Conservation (phyloP, 1,139 yeast species). For the Groenewaldozyma auringiensis region DNA sequence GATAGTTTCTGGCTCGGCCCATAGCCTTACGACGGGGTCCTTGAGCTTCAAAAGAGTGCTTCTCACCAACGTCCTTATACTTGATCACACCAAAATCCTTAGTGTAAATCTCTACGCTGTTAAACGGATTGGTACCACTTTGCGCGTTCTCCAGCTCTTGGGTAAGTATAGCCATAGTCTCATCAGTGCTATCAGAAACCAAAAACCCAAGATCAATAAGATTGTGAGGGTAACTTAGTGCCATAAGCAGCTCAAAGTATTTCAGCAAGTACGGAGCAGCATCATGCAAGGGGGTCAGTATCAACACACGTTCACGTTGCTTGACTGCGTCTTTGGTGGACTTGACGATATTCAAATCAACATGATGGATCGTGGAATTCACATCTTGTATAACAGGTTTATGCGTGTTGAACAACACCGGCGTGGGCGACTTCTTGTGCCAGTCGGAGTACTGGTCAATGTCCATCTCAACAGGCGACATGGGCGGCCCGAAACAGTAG, state of each 20-base stretch:
- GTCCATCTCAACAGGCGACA: conserved; percentile 23
- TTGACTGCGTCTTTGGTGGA: conserved; percentile 43
- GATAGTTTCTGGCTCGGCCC: conserved; percentile 91
- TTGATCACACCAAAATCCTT: conserved; percentile 84
- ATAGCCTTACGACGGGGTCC: conserved; percentile 79
- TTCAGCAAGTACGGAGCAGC: conserved; percentile 75
- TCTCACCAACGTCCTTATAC: conserved; percentile 54
- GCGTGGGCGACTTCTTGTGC: conserved; percentile 24
- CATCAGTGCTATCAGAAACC: conserved; percentile 69
- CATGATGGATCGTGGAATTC: conserved; percentile 31
- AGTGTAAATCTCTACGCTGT: conserved; percentile 65
- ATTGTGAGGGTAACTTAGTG: conserved; percentile 74
- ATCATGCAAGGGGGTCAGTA: conserved; percentile 72
- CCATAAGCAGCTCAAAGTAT: conserved; percentile 80
- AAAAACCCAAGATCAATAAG: conserved; percentile 77
- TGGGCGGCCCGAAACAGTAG: conserved; percentile 26
- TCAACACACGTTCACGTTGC: conserved; percentile 58
- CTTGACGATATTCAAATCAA: conserved; percentile 39
- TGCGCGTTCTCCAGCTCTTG: conserved; percentile 32
- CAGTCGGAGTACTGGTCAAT: conserved; percentile 23
- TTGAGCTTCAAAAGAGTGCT: conserved; percentile 86
- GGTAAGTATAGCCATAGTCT: conserved; percentile 59
- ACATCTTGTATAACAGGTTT: conserved; percentile 12
- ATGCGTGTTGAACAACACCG: conserved; percentile 23
- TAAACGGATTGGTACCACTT: conserved; percentile 40